Evolutionary conservation across 176 grass and related monocot species (phyloP).

Genomic region (Carex scoparia): DNA sequence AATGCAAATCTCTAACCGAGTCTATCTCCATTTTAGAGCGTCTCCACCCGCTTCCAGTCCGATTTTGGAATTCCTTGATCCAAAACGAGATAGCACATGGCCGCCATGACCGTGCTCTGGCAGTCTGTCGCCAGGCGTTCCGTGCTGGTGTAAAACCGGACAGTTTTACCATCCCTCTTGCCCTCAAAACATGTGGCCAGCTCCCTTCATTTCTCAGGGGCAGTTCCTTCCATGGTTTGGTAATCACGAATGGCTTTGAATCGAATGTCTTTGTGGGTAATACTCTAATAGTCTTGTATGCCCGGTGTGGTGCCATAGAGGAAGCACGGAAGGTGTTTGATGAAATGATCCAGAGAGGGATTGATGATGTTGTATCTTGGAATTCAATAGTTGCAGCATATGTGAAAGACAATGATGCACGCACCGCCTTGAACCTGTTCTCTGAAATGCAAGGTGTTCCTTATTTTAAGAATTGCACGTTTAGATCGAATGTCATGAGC

Average conservation of each 20-base stretch:
- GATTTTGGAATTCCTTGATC: slow-evolving; percentile 72
- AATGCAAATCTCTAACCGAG: slow-evolving; percentile 16
- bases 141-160: slow-evolving; percentile 54
- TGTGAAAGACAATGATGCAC: slow-evolving; percentile 43
- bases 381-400: slow-evolving; percentile 70
- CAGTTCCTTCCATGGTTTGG: slow-evolving; percentile 53
- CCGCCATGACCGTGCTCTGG: slow-evolving; percentile 47
- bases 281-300: slow-evolving; percentile 68
- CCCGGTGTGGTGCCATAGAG: slow-evolving; percentile 50
- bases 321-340: slow-evolving; percentile 56
- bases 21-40: slow-evolving; percentile 49
- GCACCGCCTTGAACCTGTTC: slow-evolving; percentile 52
- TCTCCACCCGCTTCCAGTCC: slow-evolving; percentile 39
- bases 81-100: slow-evolving; percentile 52
- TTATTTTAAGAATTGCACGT: slow-evolving; percentile 38
- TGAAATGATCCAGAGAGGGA: slow-evolving; percentile 54
- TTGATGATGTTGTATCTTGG: slow-evolving; percentile 92
- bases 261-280: slow-evolving; percentile 74
- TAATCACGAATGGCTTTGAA: slow-evolving; percentile 59
- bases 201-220: slow-evolving; percentile 63
- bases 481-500: slow-evolving; percentile 70
- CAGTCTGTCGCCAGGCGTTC: slow-evolving; percentile 53
- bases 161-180: slow-evolving; percentile 74
- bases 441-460: slow-evolving; percentile 47
- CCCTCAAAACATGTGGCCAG: slow-evolving; percentile 68